phyloP scores from a whole-genome alignment of 352 stramenopile species.

The Globisporangium camurandrum region DNA sequence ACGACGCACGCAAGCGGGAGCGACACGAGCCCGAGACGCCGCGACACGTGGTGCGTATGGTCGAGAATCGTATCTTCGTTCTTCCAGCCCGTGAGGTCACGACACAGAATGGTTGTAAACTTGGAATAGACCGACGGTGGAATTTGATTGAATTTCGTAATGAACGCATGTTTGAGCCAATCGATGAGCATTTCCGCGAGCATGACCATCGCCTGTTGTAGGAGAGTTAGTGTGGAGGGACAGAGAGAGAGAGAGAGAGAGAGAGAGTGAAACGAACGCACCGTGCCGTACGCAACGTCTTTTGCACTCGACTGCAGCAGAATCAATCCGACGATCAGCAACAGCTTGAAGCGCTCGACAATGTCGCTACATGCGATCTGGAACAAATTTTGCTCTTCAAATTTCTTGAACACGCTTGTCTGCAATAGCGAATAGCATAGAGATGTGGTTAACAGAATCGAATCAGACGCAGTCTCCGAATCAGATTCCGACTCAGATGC shows the following conservation, averaged over 20 bases:
- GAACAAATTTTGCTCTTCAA: slow-evolving; percentile 95
- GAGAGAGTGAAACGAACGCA: slow-evolving; percentile 18
- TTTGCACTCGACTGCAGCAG: slow-evolving; percentile 82
- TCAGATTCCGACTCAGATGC: too few species aligned
- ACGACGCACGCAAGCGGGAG: slow-evolving; percentile 93
- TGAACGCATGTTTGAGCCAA: slow-evolving; percentile 99
- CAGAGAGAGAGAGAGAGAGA: too few species aligned
- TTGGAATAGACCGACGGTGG: slow-evolving; percentile 92
- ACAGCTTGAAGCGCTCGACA: slow-evolving; percentile 97
- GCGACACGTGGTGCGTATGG: slow-evolving; percentile 92
- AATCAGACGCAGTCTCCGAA: too few species aligned
- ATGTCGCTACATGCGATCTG: slow-evolving; percentile 97
- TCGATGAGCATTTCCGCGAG: slow-evolving; percentile 93
- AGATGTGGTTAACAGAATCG: too few species aligned
- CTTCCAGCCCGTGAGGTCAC: slow-evolving; percentile 92
- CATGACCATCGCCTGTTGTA: slow-evolving; percentile 80
- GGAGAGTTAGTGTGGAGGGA: not conserved
- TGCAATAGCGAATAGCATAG: slow-evolving; percentile 11
- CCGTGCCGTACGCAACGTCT: slow-evolving; percentile 70
- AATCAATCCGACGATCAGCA: slow-evolving; percentile 94
- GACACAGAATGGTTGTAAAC: slow-evolving; percentile 92
- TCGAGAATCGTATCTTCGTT: slow-evolving; percentile 89
- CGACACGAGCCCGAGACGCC: slow-evolving; percentile 90
- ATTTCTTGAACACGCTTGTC: slow-evolving; percentile 97
- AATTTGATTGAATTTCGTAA: slow-evolving; percentile 99